Evolutionary conservation across 2,329 filamentous ascomycete genomes (phyloP).

Genomic region (Tolypocladium inflatum): DNA sequence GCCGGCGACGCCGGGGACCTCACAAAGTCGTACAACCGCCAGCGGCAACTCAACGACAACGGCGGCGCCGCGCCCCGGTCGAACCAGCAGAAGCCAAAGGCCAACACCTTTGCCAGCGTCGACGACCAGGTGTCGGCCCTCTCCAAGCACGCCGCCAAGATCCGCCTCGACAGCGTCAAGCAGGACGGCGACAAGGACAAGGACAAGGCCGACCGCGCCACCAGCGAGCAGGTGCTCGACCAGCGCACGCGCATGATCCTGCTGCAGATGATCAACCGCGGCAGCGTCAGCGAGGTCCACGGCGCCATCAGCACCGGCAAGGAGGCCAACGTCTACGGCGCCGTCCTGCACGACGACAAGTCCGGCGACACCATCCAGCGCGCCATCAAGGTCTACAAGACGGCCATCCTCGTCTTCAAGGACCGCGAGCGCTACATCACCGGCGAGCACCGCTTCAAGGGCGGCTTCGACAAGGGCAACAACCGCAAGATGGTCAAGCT

Average conservation of each 20-base stretch:
- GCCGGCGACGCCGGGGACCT: slow-evolving; percentile 55
- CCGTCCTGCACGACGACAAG: slow-evolving; percentile 53
- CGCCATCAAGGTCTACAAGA: slow-evolving; percentile 99
- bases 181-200: slow-evolving; percentile 46
- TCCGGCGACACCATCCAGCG: slow-evolving; percentile 55
- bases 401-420: slow-evolving; percentile 94
- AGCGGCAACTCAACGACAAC: slow-evolving; percentile 53
- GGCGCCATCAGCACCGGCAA: slow-evolving; percentile 95
- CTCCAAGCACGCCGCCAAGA: slow-evolving; percentile 75
- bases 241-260: slow-evolving; percentile 91
- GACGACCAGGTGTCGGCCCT: slow-evolving; percentile 86
- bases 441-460: slow-evolving; percentile 85
- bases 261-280: slow-evolving; percentile 89
- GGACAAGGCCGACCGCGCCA: slow-evolving; percentile 89
- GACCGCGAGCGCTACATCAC: slow-evolving; percentile 93
- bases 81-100: slow-evolving; percentile 68
- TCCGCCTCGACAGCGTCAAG: slow-evolving; percentile 63
- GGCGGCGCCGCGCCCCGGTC: slow-evolving; percentile 52
- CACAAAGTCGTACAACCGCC: slow-evolving; percentile 83
- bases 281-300: slow-evolving; percentile 82
- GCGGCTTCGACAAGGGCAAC: slow-evolving; percentile 87
- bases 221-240: slow-evolving; percentile 89
- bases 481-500: slow-evolving; percentile 96
- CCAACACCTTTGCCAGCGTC: slow-evolving; percentile 70
- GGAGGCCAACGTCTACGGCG: slow-evolving; percentile 96